Conservation (phyloP, 768 basidiomycete genomes). For the Chalciporus chontae region DNA sequence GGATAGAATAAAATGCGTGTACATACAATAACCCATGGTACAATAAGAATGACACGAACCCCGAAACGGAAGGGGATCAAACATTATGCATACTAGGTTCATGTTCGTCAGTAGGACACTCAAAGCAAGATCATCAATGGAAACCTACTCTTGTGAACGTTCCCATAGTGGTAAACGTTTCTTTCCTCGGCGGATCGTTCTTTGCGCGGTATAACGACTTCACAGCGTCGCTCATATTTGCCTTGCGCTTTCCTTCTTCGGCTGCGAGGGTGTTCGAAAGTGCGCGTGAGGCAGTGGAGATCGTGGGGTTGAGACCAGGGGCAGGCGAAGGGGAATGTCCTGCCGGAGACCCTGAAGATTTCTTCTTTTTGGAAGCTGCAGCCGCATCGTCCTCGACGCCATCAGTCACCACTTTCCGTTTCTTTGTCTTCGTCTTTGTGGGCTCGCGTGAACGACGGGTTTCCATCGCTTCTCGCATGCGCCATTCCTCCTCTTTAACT, state of each 20-base stretch:
- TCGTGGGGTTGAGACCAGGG: conserved; percentile 41
- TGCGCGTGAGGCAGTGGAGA: conserved; percentile 58
- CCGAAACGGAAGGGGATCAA: background rate
- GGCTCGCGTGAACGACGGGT: conserved; percentile 54
- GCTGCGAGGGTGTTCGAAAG: conserved; percentile 69
- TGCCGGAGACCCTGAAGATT: conserved; percentile 7
- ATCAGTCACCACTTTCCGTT: conserved; percentile 55
- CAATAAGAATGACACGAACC: background rate
- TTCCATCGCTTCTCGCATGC: conserved; percentile 55
- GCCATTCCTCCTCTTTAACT: conserved; percentile 56
- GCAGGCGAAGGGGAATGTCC: conserved; percentile 23
- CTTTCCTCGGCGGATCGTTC: conserved; percentile 60
- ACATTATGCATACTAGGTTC: conserved; percentile 21
- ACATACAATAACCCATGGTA: conserved; percentile 12
- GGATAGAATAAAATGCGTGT: background rate
- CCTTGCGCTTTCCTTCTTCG: conserved; percentile 82
- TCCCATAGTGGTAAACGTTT: conserved; percentile 89
- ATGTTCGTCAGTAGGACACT: conserved; percentile 1
- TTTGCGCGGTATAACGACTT: conserved; percentile 67
- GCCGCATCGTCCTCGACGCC: conserved; percentile 25
- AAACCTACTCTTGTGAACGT: conserved; percentile 85
- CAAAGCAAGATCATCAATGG: background rate
- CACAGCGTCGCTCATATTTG: conserved; percentile 81
- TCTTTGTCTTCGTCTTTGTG: conserved; percentile 47
- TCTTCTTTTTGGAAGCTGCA: conserved; percentile 43